Evolutionary conservation across 2,329 filamentous ascomycete species (phyloP), one percentile per base, ranked within the genome.

Genomic region (Venturia effusa): DNA sequence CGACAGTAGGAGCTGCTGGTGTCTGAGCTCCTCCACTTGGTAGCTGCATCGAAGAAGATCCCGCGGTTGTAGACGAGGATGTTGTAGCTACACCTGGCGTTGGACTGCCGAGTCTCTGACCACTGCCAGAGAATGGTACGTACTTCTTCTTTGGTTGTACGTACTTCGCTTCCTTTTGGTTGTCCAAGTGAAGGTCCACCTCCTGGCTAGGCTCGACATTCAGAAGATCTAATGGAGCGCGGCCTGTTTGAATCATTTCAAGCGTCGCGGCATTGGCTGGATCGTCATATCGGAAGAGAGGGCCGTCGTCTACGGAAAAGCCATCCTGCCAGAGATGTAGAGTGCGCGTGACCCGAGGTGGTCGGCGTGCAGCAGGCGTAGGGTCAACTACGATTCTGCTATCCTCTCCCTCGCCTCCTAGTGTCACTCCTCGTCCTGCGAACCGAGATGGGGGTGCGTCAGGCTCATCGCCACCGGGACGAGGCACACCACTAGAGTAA

Each of bases 251-350:
- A 70, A 94, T 94, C 81, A 92, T 87, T 65, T 85, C 80, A 55
- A 94, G 79, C 62, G 88, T 88, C 61, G 81, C 80, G 37, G 86
- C 84, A 72, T 93, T 92, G 37, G 81, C 82, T 0, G 89, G 89
- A 73, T 94, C 89, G 70, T 92, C 88, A 71, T 90, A 93, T 64
- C 89, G 85, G 72, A 84, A 86, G 43, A 94, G 83, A 59, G 86
- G 83, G 34, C 90, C 90, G 70, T 94, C 89, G 66, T 92, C 90
- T 66, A 95, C 86, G 67, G 89, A 93, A 77, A 94, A 93, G 17
- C 90, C 90, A 71, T 95, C 87, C 51, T 83, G 82, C 90, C 90
- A 95, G 55, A 94, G 81, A 70, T 93, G 90, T 62, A 95, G 80
- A 13, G 85, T 83, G 61, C 89, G 86, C 61, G 85, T 84, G 66